Evolutionary conservation across 345 rosid species (phyloP).

Genomic region (Reutealis trisperma): DNA sequence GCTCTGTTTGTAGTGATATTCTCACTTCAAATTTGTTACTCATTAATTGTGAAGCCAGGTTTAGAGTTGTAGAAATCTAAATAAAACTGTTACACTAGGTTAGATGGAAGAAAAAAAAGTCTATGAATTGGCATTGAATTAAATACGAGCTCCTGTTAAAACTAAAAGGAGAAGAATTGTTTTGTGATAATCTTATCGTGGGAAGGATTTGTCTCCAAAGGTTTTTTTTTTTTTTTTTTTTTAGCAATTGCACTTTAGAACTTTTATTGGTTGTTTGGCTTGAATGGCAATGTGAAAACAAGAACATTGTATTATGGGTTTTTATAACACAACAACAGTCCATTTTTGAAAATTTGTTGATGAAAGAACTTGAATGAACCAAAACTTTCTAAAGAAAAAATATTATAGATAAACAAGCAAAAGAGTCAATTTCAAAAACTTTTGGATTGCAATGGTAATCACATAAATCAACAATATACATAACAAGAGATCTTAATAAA

Average conservation of each 20-base stretch:
- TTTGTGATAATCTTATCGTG: not conserved
- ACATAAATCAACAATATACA: no score
- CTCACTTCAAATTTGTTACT: not conserved
- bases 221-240: no score
- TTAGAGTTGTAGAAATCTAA: not conserved
- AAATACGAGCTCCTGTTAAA: not conserved
- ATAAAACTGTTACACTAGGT: not conserved
- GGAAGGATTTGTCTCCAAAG: no score
- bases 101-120: slow-evolving; percentile 1
- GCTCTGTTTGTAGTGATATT: not conserved
- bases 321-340: not conserved
- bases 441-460: no score
- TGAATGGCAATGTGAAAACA: not conserved
- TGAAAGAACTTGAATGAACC: not conserved
- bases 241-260: no score
- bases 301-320: not conserved
- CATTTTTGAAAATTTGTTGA: not conserved
- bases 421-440: no score
- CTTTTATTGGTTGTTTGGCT: no score
- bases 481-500: no score
- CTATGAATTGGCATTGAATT: not conserved
- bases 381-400: not conserved
- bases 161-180: not conserved
- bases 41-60: not conserved
- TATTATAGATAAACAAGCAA: no score